Evolutionary conservation across 2,329 filamentous ascomycete genomes (phyloP).

Genomic region (Alternaria burnsii): DNA sequence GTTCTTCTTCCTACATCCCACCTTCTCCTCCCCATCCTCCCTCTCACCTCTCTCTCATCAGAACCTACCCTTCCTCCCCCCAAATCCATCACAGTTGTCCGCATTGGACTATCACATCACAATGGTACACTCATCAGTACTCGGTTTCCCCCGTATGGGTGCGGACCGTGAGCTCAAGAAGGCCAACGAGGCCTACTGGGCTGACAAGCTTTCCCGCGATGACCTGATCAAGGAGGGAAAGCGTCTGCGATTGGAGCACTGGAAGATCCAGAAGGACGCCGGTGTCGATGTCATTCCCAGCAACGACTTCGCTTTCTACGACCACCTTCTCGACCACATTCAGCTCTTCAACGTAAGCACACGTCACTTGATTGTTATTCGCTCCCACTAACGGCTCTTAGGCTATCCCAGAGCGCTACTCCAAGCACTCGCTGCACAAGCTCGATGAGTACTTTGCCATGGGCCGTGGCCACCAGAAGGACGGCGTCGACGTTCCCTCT

Average conservation of each 20-base stretch:
- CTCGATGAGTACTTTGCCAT: constrained; percentile 99
- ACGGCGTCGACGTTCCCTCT: constrained; percentile 87
- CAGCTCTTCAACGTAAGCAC: constrained; percentile 89
- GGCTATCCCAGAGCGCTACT: constrained; percentile 93
- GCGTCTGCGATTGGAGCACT: constrained; percentile 94
- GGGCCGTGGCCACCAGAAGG: constrained; percentile 98
- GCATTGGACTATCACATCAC: constrained; percentile 31
- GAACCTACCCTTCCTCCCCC: constrained; percentile 17
- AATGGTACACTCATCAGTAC: constrained; percentile 72
- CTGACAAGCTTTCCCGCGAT: constrained; percentile 88
- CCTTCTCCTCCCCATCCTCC: constrained; percentile 10
- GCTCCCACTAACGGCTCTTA: constrained; percentile 50
- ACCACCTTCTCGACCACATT: constrained; percentile 97
- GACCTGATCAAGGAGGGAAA: constrained; percentile 95
- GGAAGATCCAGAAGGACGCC: constrained; percentile 99
- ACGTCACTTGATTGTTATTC: constrained; percentile 1
- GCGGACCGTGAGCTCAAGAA: constrained; percentile 99
- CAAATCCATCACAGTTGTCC: constrained; percentile 15
- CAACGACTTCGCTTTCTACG: constrained; percentile 99
- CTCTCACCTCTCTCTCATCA: constrained; percentile 5
- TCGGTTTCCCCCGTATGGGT: constrained; percentile 99
- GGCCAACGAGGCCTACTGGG: constrained; percentile 98
- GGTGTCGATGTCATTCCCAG: constrained; percentile 97
- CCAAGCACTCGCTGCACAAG: constrained; percentile 83
- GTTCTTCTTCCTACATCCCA: constrained; percentile 7